Conservation (phyloP, 495 filamentous ascomycete genomes). For the Chlorociboria aeruginascens region DNA sequence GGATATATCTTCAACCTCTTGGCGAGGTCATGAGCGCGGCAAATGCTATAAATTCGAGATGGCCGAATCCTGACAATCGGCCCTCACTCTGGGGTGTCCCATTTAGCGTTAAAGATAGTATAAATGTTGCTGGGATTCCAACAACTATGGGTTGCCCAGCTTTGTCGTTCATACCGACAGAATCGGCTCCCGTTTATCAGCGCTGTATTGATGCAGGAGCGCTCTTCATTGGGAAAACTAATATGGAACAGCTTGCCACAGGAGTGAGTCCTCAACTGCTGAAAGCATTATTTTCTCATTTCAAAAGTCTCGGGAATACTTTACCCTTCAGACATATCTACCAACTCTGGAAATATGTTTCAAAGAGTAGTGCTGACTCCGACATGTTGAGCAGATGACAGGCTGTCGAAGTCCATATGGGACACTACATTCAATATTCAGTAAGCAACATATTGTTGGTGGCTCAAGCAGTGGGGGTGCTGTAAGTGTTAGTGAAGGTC, state of each 20-base stretch:
- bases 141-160: constrained; percentile 14
- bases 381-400: background rate
- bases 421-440: constrained; percentile 16
- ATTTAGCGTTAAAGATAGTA: constrained; percentile 44
- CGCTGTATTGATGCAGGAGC: constrained; percentile 25
- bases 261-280: constrained; percentile 13
- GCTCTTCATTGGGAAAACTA: constrained; percentile 41
- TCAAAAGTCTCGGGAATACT: too few relatives aligned
- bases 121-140: constrained; percentile 20
- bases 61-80: constrained; percentile 9
- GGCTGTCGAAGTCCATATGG: constrained; percentile 17
- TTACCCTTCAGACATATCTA: constrained; percentile 16
- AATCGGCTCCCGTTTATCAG: constrained; percentile 9
- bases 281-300: too few relatives aligned
- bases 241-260: constrained; percentile 44
- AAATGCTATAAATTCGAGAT: constrained; percentile 4
- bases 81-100: constrained; percentile 40
- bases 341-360: background rate
- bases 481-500: constrained; percentile 41
- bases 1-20: constrained; percentile 15
- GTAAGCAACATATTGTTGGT: constrained; percentile 23
- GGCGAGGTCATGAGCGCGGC: constrained; percentile 8
- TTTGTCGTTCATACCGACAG: constrained; percentile 7
- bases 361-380: background rate
- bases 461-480: constrained; percentile 48